A percentile compares a stretch with the other conserved stretches of the same genome.
Evolutionary conservation across 805 yeast species (phyloP).

Genomic region (Soucietia sequanensis): DNA sequence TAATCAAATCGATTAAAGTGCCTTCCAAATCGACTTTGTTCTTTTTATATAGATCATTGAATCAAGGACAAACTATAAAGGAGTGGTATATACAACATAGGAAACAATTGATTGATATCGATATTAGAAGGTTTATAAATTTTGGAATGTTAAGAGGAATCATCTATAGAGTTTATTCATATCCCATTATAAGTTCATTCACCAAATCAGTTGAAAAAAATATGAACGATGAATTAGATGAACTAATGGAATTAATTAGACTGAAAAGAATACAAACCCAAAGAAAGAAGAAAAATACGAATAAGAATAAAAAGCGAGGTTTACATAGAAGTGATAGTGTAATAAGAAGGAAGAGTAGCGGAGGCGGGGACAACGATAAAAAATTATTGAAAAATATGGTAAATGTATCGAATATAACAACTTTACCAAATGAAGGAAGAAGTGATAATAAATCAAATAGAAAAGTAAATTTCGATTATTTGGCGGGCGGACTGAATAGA

Average conservation of each 20-base stretch:
- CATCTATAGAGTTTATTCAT: slow-evolving; percentile 76
- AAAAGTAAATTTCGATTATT: slow-evolving; percentile 34
- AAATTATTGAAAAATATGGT: slow-evolving; percentile 16
- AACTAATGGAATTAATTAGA: slow-evolving; percentile 12
- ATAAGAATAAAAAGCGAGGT: slow-evolving; percentile 9
- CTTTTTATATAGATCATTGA: slow-evolving; percentile 70
- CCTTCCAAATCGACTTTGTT: slow-evolving; percentile 70
- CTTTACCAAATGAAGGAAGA: too few species aligned
- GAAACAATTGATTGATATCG: slow-evolving; percentile 60
- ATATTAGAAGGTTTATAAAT: slow-evolving; percentile 77
- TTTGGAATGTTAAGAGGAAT: slow-evolving; percentile 84
- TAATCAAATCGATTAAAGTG: slow-evolving; percentile 21
- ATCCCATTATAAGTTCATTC: slow-evolving; percentile 56
- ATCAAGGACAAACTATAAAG: slow-evolving; percentile 71
- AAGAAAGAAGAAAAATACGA: slow-evolving; percentile 5
- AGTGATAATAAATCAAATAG: slow-evolving; percentile 22
- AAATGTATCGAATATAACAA: slow-evolving; percentile 18
- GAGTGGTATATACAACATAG: slow-evolving; percentile 79
- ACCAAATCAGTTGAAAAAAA: slow-evolving; percentile 36
- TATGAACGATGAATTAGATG: slow-evolving; percentile 17
- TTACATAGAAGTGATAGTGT: slow-evolving; percentile 3
- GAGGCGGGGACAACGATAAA: slow-evolving; percentile 5
- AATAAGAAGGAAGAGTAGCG: slow-evolving; percentile 1
- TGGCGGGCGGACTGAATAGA: slow-evolving; percentile 9
- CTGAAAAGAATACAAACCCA: slow-evolving; percentile 9